phyloP scores from a whole-genome alignment of 164 flowering plant genomes.

The Liquidambar formosana region DNA sequence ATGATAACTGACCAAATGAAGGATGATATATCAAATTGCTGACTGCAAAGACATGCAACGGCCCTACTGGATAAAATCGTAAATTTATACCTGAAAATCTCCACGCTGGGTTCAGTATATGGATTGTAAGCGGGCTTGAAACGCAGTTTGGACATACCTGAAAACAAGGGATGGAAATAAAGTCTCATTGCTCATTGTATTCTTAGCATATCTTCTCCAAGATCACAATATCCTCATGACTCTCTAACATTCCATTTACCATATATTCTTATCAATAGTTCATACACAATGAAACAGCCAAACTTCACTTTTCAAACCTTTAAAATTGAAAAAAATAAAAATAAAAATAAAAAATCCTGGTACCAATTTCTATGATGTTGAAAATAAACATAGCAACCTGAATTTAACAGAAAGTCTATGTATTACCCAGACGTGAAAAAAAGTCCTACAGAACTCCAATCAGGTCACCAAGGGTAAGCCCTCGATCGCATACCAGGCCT shows the following conservation, averaged over 20 bases:
- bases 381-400: background rate
- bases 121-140: constrained; percentile 99
- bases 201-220: background rate
- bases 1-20: constrained; percentile 60
- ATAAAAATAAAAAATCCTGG: background rate
- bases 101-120: constrained; percentile 98
- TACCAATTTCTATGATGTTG: background rate
- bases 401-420: background rate
- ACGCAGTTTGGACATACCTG: constrained; percentile 84
- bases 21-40: background rate
- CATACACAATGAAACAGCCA: background rate
- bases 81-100: constrained; percentile 74
- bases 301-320: background rate
- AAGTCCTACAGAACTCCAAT: constrained; percentile 85
- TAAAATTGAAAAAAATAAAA: background rate
- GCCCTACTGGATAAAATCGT: background rate
- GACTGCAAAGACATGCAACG: background rate
- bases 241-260: background rate
- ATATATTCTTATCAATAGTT: background rate
- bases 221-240: background rate
- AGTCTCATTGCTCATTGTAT: background rate
- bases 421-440: constrained; percentile 77
- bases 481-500: constrained; percentile 92
- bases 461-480: constrained; percentile 86
- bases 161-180: constrained; percentile 3